Evolutionary conservation across 257 asterid species (phyloP).

Genomic region (Solanum rostratum): DNA sequence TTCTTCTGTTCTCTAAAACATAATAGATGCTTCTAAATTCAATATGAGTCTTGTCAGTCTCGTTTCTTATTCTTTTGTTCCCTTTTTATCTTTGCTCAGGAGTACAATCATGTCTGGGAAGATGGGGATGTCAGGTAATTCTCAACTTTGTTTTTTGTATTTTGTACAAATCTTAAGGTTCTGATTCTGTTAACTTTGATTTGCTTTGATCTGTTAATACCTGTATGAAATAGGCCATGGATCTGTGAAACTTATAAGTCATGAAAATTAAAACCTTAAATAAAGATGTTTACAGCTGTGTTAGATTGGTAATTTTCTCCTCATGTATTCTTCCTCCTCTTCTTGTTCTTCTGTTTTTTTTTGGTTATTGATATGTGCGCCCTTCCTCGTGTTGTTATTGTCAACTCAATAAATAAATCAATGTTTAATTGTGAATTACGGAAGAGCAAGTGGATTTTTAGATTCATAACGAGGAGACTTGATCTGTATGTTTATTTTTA

Average conservation of each 20-base stretch:
- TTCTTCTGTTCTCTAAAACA: neutral
- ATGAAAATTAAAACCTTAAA: neutral
- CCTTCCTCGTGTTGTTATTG: neutral
- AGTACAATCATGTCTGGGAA: conserved; percentile 88
- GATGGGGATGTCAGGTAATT: conserved; percentile 88
- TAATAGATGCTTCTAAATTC: neutral
- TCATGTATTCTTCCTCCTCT: neutral
- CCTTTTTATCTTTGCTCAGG: conserved; percentile 36
- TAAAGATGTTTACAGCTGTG: neutral
- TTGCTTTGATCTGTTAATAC: neutral
- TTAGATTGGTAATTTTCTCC: neutral
- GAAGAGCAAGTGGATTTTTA: neutral
- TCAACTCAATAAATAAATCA: neutral
- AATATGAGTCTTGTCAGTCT: neutral
- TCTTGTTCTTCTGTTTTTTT: neutral
- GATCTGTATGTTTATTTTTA: neutral
- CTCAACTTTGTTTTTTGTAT: conserved; percentile 5
- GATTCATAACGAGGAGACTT: neutral
- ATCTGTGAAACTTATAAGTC: neutral
- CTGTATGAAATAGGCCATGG: neutral
- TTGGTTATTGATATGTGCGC: neutral
- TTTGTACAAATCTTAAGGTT: neutral
- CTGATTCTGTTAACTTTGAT: neutral
- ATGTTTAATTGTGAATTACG: neutral
- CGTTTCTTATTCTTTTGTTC: neutral